Base-by-base conservation (phyloP, 2,329 filamentous ascomycete genomes). In the Ustilaginoidea virens region DNA sequence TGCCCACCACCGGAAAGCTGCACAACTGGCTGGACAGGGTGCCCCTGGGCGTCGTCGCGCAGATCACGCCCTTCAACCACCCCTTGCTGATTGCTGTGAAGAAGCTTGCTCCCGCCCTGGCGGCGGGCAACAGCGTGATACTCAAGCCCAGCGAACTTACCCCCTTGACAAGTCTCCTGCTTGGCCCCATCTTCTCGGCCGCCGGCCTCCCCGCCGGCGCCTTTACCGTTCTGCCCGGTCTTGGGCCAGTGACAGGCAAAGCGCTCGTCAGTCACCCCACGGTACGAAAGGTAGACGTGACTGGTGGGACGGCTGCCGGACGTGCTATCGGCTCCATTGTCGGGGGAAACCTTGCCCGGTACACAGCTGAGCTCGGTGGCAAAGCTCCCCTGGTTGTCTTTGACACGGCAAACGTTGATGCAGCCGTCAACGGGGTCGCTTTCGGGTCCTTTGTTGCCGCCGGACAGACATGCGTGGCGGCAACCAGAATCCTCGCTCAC, bases 401-500 rank as follows among this genome's bases (percentile, higher is more conserved):
- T 39, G 60, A 66, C 19, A 61, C 71, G 32, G 74, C 74, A 1
- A 66, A 79, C 37, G 48, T 80, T 14, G 66, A 73, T 33, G 64
- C 72, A 22, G 73, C 75, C 10, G 73, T 79, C 40, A 75, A 76
- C 29, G 79, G 76, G 46, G 69, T 76, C 44, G 74, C 73, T 4
- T 68, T 69, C 39, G 66, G 63, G 3, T 61, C 64, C 5, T 70
- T 66, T 33, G 53, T 66, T 12, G 66, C 65, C 5, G 65, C 62
- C 30, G 66, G 66, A 0, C 66, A 70, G 49, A 67, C 63, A 2
- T 70, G 66, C 36, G 78, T 78, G 31, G 78, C 78, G 5, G 75
- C 75, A 29, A 82, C 78, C 22, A 67, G 80, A 43, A 69, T 87
- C 46, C 72, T 83, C 48, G 78, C 85, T 13, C 69, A 85, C 39